phyloP scores from a whole-genome alignment of 192 early-diverging fungal species.

The Coemansia sp. region DNA sequence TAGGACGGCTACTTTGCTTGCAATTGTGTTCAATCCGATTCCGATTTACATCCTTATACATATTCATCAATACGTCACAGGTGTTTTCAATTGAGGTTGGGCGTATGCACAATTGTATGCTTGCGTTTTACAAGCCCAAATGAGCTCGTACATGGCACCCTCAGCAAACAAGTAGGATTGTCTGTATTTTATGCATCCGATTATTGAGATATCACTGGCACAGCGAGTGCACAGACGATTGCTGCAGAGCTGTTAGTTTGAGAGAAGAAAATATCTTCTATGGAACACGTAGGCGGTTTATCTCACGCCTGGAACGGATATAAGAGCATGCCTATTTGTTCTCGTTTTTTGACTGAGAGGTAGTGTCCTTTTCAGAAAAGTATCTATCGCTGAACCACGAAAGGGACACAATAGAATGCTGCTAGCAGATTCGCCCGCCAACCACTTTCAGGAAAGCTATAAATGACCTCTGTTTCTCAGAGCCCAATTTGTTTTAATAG shows the following conservation, averaged over 20 bases:
- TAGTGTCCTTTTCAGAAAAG: neutral
- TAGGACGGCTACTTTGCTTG: neutral
- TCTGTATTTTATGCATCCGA: neutral
- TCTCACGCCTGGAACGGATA: neutral
- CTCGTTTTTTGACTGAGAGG: neutral
- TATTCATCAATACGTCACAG: neutral
- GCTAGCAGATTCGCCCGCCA: neutral
- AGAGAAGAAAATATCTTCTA: neutral
- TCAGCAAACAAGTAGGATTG: neutral
- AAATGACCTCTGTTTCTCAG: neutral
- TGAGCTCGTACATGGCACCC: neutral
- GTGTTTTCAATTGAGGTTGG: neutral
- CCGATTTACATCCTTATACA: neutral
- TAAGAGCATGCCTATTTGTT: neutral
- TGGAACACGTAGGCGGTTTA: neutral
- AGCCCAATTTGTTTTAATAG: slow-evolving; percentile 1
- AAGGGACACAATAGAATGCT: neutral
- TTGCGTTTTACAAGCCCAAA: slow-evolving; percentile 2
- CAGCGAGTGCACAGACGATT: neutral
- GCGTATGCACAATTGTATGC: neutral
- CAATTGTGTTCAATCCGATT: slow-evolving; percentile 1
- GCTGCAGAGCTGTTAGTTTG: neutral
- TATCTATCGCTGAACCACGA: neutral
- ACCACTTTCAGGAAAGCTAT: neutral
- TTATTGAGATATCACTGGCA: neutral